phyloP scores from a whole-genome alignment of 108 stramenopile genomes.

The Hondaea fermentalgiana region DNA sequence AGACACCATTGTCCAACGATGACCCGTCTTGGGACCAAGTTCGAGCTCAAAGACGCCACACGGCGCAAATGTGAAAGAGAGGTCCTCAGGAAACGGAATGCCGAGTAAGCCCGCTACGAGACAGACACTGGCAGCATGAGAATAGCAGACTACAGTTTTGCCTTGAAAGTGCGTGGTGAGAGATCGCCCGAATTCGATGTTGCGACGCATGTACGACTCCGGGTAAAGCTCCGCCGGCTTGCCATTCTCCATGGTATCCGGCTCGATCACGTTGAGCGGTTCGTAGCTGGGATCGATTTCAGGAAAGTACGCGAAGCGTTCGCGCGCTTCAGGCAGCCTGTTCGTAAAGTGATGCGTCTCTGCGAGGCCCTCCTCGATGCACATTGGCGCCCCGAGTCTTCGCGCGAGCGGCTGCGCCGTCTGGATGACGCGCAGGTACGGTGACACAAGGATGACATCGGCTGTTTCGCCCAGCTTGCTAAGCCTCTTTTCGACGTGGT shows the following conservation, averaged over 20 bases:
- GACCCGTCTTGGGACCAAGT: not conserved
- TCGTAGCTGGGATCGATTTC: not conserved
- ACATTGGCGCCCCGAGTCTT: not conserved
- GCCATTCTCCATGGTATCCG: not conserved
- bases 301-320: not conserved
- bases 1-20: not conserved
- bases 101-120: not conserved
- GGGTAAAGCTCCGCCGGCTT: not conserved
- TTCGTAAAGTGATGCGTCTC: not conserved
- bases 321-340: not conserved
- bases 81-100: not conserved
- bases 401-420: constrained; percentile 1
- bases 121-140: not conserved
- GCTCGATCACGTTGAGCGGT: not conserved
- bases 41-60: constrained; percentile 12
- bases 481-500: not conserved
- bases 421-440: not conserved
- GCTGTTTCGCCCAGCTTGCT: not conserved
- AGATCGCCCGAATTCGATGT: not conserved
- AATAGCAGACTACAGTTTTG: not conserved
- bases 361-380: not conserved
- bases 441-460: not conserved
- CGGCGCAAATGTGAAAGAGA: constrained; percentile 1
- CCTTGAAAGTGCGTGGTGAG: not conserved
- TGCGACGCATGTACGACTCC: not conserved